phyloP scores from a whole-genome alignment of 345 rosid genomes.

The Citrus reticulata region DNA sequence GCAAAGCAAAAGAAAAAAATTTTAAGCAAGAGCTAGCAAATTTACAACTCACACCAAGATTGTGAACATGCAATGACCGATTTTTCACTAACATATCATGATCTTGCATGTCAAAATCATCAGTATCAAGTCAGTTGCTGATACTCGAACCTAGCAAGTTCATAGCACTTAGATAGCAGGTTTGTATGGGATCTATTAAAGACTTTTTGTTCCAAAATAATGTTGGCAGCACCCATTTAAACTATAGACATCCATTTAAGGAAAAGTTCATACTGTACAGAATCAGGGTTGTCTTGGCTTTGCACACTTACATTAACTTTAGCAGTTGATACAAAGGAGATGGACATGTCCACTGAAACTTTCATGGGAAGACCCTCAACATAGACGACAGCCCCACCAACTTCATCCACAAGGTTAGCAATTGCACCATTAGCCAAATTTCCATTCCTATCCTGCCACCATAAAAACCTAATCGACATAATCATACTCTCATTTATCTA shows the following conservation, averaged over 20 bases:
- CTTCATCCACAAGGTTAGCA: slow-evolving; percentile 87
- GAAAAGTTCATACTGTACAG: not conserved
- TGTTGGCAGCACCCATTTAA: not conserved
- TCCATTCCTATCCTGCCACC: slow-evolving; percentile 65
- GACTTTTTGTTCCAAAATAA: not conserved
- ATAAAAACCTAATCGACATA: not conserved
- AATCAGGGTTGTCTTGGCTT: no score
- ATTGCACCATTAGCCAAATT: slow-evolving; percentile 76
- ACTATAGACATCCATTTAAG: not conserved
- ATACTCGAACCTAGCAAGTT: not conserved
- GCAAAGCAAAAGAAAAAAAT: not conserved
- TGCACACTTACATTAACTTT: slow-evolving; percentile 45
- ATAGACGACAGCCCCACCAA: slow-evolving; percentile 63
- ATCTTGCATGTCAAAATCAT: not conserved
- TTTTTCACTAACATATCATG: not conserved
- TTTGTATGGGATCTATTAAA: not conserved
- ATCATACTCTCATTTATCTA: not conserved
- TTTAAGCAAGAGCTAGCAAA: not conserved
- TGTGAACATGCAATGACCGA: not conserved
- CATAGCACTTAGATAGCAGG: not conserved
- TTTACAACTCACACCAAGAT: not conserved
- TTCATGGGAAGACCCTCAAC: slow-evolving; percentile 60
- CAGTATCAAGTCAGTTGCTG: not conserved
- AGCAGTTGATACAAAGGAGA: slow-evolving; percentile 65
- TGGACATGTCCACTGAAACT: slow-evolving; percentile 90